A percentile compares a stretch with the other conserved stretches of the same genome.
Evolutionary conservation across 805 yeast genomes (phyloP).

Genomic region (Schizosaccharomyces osmophilus): DNA sequence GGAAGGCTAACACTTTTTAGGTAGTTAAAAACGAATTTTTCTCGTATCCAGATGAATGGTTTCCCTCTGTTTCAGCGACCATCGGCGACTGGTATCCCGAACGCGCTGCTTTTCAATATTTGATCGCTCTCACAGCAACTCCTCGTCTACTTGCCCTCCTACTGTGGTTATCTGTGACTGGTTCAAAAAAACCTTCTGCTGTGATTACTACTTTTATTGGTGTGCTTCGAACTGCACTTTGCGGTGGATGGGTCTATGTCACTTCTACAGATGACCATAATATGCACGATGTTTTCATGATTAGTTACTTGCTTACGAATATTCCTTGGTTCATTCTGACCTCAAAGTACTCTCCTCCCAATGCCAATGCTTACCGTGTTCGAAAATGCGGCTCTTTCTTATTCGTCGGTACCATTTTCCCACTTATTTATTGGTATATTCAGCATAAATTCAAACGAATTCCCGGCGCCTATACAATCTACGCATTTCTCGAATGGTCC

Average conservation of each 20-base stretch:
- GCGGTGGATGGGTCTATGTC: constrained; percentile 97
- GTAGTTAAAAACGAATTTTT: constrained; percentile 68
- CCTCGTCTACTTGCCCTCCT: constrained; percentile 6
- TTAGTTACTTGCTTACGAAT: constrained; percentile 62
- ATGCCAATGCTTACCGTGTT: constrained; percentile 20
- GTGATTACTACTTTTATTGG: constrained; percentile 26
- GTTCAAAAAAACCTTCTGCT: constrained; percentile 17
- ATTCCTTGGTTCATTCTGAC: constrained; percentile 70
- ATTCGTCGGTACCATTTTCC: constrained; percentile 53
- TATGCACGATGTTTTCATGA: constrained; percentile 89
- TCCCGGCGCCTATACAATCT: constrained; percentile 87
- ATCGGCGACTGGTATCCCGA: constrained; percentile 96
- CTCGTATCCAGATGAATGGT: constrained; percentile 85
- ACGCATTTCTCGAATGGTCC: constrained; percentile 89
- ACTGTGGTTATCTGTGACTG: constrained; percentile 7
- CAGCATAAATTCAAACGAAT: constrained; percentile 73
- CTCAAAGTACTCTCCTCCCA: constrained; percentile 27
- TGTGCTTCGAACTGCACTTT: constrained; percentile 68
- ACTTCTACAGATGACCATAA: constrained; percentile 95
- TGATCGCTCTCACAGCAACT: constrained; percentile 73
- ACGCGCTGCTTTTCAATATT: constrained; percentile 67
- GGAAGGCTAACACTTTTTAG: constrained; percentile 21
- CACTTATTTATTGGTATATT: constrained; percentile 68
- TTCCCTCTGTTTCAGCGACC: constrained; percentile 89
- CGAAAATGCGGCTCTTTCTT: constrained; percentile 28